phyloP scores from a whole-genome alignment of 2,329 filamentous ascomycete genomes.

The Gnomoniopsis smithogilvyi region DNA sequence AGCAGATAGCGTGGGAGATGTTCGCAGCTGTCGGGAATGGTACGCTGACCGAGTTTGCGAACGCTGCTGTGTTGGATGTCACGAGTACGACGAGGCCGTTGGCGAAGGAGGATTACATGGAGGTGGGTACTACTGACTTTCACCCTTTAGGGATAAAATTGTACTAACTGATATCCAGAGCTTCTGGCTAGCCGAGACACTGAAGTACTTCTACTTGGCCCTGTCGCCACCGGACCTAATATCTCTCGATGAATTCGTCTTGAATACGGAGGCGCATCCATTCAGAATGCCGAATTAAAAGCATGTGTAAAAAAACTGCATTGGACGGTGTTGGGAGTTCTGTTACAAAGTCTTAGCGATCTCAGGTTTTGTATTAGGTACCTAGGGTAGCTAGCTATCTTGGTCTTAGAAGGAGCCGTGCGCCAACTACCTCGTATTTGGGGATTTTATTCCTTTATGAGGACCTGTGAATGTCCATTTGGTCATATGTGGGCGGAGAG shows the following conservation, averaged over 20 bases:
- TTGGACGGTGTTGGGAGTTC: background rate
- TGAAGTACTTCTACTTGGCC: constrained; percentile 89
- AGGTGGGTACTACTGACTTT: constrained; percentile 20
- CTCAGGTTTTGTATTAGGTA: too few species aligned
- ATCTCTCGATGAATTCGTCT: constrained; percentile 65
- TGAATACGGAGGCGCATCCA: constrained; percentile 63
- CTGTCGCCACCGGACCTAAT: constrained; percentile 66
- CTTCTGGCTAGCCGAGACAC: constrained; percentile 86
- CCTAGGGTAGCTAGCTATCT: background rate
- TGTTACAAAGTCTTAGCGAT: background rate
- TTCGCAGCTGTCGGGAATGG: constrained; percentile 42
- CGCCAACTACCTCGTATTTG: background rate
- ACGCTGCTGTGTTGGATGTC: constrained; percentile 47
- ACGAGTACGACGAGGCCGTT: constrained; percentile 35
- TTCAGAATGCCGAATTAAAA: constrained; percentile 43
- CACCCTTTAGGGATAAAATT: background rate
- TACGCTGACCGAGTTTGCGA: constrained; percentile 44
- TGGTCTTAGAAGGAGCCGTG: background rate
- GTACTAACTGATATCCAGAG: constrained; percentile 62
- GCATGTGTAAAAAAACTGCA: background rate
- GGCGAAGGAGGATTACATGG: constrained; percentile 37
- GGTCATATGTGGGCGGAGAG: too few species aligned
- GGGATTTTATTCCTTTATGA: background rate
- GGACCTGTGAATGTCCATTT: background rate
- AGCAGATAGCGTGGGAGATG: constrained; percentile 52